phyloP scores from a whole-genome alignment of 176 grass and related monocot genomes.

The Alloteropsis semialata region DNA sequence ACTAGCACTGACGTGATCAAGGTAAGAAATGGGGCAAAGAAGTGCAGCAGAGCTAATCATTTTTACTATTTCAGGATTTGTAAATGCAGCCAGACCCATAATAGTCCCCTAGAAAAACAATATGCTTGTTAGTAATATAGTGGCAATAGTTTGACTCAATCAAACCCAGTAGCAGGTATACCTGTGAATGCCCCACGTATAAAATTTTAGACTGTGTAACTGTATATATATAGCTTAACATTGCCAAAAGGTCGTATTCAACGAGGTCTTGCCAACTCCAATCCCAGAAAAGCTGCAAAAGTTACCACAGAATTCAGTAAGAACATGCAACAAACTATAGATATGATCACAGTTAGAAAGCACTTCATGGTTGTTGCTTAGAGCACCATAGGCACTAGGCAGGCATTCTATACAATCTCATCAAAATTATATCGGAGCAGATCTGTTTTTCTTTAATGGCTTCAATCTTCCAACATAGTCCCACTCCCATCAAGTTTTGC shows the following conservation, averaged over 20 bases:
- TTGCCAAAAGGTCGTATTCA: conserved; percentile 77
- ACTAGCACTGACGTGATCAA: conserved; percentile 70
- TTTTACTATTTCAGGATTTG: conserved; percentile 62
- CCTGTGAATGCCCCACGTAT: conserved; percentile 92
- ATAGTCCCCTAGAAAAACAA: conserved; percentile 79
- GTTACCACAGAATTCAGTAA: conserved; percentile 2
- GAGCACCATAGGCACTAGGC: not conserved
- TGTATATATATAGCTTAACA: conserved; percentile 72
- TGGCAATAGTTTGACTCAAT: not conserved
- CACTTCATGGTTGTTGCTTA: conserved; percentile 7
- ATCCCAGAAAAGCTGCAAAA: conserved; percentile 90
- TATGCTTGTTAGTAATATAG: conserved; percentile 20
- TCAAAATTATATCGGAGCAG: not conserved
- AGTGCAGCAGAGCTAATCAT: conserved; percentile 90
- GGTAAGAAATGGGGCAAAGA: conserved; percentile 98
- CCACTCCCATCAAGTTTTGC: not conserved
- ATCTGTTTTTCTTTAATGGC: not conserved
- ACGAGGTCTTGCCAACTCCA: conserved; percentile 98
- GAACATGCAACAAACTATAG: conserved; percentile 18
- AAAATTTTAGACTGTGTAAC: conserved; percentile 67
- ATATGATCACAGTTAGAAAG: conserved; percentile 9
- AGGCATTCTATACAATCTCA: not conserved
- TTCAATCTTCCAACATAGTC: not conserved
- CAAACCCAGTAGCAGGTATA: conserved; percentile 20
- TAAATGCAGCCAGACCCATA: conserved; percentile 90